These are phyloP conservation scores for Colletotrichum sp. DNA, from an alignment of 2,329 filamentous ascomycete genomes.

Conservation along the genomic window DNA sequence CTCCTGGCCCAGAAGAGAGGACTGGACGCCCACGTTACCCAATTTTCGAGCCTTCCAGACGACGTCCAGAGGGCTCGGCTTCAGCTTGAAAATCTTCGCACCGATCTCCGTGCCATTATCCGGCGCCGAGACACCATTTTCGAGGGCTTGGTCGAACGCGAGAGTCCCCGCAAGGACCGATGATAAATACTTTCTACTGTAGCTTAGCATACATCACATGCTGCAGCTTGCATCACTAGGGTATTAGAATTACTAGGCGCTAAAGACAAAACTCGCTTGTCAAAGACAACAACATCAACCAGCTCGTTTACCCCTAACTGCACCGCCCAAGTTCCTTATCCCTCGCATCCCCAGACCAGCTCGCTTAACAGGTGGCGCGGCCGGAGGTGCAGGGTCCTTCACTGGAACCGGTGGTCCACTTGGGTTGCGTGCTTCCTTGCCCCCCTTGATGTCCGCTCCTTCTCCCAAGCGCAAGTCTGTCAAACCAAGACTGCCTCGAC, in stretches of 20 bases:
- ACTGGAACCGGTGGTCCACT: slow-evolving; percentile 43
- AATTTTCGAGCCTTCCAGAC: slow-evolving; percentile 75
- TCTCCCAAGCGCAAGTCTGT: slow-evolving; percentile 48
- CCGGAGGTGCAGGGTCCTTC: slow-evolving; percentile 50
- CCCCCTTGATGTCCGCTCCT: slow-evolving; percentile 40
- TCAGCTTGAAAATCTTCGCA: slow-evolving; percentile 72
- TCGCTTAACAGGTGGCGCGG: slow-evolving; percentile 56
- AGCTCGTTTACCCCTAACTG: slow-evolving; percentile 66
- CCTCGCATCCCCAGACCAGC: slow-evolving; percentile 67
- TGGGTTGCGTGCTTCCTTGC: slow-evolving; percentile 43
- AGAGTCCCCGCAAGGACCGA: slow-evolving; percentile 54
- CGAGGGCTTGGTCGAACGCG: slow-evolving; percentile 70
- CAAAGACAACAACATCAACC: slow-evolving; percentile 21
- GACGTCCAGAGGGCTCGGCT: slow-evolving; percentile 70
- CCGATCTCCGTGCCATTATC: slow-evolving; percentile 66
- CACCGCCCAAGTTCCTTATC: slow-evolving; percentile 74
- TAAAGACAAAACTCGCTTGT: slow-evolving; percentile 25
- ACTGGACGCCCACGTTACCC: slow-evolving; percentile 66
- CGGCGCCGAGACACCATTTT: slow-evolving; percentile 75
- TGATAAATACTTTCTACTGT: slow-evolving; percentile 25
- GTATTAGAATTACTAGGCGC: slow-evolving; percentile 3
- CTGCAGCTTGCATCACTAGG: neutral
- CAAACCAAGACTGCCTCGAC: slow-evolving; percentile 44
- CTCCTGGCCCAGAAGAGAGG: slow-evolving; percentile 63
- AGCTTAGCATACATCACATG: slow-evolving; percentile 2